Evolutionary conservation across 1,139 yeast genomes (phyloP).

Genomic region (Yamadazyma pseudoaaseri): DNA sequence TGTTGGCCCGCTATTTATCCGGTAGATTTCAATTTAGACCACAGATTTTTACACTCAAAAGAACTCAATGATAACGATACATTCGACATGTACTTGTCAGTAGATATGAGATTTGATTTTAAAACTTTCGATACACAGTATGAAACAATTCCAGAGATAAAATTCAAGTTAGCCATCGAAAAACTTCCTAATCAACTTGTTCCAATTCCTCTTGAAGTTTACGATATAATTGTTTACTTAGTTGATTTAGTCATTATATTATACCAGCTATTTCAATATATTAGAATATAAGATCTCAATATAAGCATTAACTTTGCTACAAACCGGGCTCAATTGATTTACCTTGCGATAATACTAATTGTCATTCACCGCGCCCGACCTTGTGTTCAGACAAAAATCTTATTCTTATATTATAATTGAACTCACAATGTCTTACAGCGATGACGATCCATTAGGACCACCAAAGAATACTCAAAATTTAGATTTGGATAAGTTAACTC

Average conservation of each 20-base stretch:
- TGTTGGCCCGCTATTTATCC: slow-evolving; percentile 50
- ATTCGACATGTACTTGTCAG: slow-evolving; percentile 31
- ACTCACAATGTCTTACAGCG: slow-evolving; percentile 19
- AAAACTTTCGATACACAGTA: slow-evolving; percentile 20
- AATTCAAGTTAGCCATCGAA: slow-evolving; percentile 30
- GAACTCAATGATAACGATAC: slow-evolving; percentile 4
- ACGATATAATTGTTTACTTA: slow-evolving; percentile 30
- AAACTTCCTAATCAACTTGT: slow-evolving; percentile 30
- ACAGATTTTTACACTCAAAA: slow-evolving; percentile 19
- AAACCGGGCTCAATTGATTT: too few species aligned
- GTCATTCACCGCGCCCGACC: slow-evolving; percentile 1
- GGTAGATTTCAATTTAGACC: slow-evolving; percentile 24
- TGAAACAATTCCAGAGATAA: slow-evolving; percentile 17
- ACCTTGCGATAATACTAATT: neutral
- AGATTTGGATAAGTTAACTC: slow-evolving; percentile 58
- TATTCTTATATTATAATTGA: neutral
- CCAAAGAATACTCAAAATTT: slow-evolving; percentile 47
- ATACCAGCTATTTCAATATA: slow-evolving; percentile 4
- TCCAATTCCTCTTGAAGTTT: slow-evolving; percentile 43
- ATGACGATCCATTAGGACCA: slow-evolving; percentile 50
- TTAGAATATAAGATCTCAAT: neutral
- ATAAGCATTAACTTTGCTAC: too few species aligned
- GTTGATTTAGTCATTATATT: slow-evolving; percentile 27
- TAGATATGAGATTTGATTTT: slow-evolving; percentile 27
- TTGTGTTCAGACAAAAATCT: neutral